Evolutionary conservation across 2,329 filamentous ascomycete genomes (phyloP).

Genomic region (Thielaviopsis ethacetica): DNA sequence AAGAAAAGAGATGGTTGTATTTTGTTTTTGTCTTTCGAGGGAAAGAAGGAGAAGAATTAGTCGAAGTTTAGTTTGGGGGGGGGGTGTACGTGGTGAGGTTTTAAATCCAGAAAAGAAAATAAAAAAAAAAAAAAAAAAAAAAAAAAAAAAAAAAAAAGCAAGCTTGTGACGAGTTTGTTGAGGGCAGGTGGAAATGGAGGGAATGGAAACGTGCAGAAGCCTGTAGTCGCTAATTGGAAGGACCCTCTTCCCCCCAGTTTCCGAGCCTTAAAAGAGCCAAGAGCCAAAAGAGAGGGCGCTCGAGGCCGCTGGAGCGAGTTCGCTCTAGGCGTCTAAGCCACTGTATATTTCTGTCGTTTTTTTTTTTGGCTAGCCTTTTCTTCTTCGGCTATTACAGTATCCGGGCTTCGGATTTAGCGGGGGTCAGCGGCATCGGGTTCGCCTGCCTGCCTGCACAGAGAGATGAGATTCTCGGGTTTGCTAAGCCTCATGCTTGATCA

Average conservation of each 20-base stretch:
- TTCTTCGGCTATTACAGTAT: not conserved
- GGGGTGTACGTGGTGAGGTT: not conserved
- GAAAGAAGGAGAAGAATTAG: slow-evolving; percentile 4
- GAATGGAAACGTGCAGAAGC: slow-evolving; percentile 14
- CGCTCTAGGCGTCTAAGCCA: not conserved
- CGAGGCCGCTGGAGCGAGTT: not conserved
- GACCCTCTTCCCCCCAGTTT: not conserved
- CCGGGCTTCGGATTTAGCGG: not conserved
- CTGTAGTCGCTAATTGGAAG: slow-evolving; percentile 1
- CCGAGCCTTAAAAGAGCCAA: too few relatives aligned
- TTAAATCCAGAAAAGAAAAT: not conserved
- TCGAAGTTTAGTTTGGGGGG: not conserved
- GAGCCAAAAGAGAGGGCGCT: not conserved
- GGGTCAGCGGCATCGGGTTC: not conserved
- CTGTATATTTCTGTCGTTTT: not conserved
- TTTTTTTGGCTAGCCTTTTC: not conserved
- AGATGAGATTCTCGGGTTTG: not conserved
- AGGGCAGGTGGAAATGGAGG: not conserved
- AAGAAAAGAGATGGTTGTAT: too few relatives aligned
- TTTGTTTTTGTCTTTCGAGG: slow-evolving; percentile 10
- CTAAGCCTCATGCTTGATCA: not conserved
- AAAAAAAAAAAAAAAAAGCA: not conserved
- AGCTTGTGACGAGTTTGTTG: slow-evolving; percentile 3
- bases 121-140: not conserved
- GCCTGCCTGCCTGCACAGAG: too few relatives aligned